These are phyloP conservation scores for Parathielavia appendiculata DNA, from an alignment of 495 filamentous ascomycete species.

Conservation along the genomic window DNA sequence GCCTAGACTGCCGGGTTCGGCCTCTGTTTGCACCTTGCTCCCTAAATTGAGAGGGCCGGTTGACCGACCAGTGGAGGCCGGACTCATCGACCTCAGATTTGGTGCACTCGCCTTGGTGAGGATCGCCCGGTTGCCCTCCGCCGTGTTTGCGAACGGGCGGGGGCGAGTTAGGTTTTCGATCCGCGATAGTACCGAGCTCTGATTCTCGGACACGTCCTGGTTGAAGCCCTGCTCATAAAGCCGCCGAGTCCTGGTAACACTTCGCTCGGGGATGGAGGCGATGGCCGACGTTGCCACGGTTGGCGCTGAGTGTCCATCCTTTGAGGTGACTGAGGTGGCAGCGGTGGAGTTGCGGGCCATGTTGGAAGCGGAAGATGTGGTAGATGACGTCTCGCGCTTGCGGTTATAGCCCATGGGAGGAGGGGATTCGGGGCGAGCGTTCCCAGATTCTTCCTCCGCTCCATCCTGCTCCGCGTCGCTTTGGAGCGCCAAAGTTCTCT, in stretches of 20 bases:
- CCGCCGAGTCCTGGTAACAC: slow-evolving; percentile 60
- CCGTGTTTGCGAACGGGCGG: slow-evolving; percentile 44
- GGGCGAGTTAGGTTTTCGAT: slow-evolving; percentile 67
- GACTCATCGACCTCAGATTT: slow-evolving; percentile 42
- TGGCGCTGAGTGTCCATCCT: slow-evolving; percentile 41
- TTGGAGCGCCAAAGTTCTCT: slow-evolving; percentile 44
- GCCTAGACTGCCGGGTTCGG: slow-evolving; percentile 41
- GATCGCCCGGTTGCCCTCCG: slow-evolving; percentile 31
- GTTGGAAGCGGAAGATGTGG: slow-evolving; percentile 69
- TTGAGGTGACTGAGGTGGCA: slow-evolving; percentile 85
- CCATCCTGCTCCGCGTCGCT: slow-evolving; percentile 29
- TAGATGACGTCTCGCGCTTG: slow-evolving; percentile 81
- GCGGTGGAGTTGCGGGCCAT: slow-evolving; percentile 76
- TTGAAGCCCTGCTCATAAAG: slow-evolving; percentile 83
- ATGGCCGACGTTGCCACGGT: slow-evolving; percentile 30
- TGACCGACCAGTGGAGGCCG: slow-evolving; percentile 31
- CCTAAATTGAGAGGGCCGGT: slow-evolving; percentile 28
- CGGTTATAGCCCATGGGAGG: slow-evolving; percentile 58
- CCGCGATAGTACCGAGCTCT: slow-evolving; percentile 66
- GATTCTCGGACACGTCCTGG: slow-evolving; percentile 75
- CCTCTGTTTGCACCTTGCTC: slow-evolving; percentile 31
- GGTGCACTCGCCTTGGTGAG: slow-evolving; percentile 46
- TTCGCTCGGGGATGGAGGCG: slow-evolving; percentile 42
- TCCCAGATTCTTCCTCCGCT: slow-evolving; percentile 37
- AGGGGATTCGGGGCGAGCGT: slow-evolving; percentile 54